A percentile compares a stretch with the other conserved stretches of the same genome.
These are phyloP conservation scores for Lyophyllum decastes DNA, from an alignment of 768 basidiomycete genomes.

Conservation along the genomic window DNA sequence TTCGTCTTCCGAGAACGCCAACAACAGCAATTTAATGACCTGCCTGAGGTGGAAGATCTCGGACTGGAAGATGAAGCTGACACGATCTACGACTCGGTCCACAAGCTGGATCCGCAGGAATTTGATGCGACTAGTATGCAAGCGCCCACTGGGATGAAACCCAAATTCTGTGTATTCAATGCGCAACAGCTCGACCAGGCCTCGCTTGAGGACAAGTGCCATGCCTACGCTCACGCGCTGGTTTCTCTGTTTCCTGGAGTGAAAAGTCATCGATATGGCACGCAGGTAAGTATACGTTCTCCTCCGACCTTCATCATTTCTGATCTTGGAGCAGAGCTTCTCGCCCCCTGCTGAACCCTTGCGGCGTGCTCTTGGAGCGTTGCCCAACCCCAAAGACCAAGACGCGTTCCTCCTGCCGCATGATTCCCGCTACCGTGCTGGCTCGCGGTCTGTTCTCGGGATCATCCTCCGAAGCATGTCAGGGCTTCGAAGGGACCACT, in stretches of 20 bases:
- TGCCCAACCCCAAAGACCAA: not conserved
- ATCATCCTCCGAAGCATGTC: not conserved
- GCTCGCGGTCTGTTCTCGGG: not conserved
- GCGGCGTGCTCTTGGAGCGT: not conserved
- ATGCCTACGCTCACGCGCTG: not conserved
- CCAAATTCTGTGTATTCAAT: too few relatives aligned
- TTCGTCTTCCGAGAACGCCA: not conserved
- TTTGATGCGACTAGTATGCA: too few relatives aligned
- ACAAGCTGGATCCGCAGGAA: not conserved
- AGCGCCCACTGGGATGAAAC: too few relatives aligned
- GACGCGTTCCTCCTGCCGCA: not conserved
- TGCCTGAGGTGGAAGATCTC: not conserved
- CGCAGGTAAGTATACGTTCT: not conserved
- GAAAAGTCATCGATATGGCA: not conserved
- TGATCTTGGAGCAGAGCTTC: not conserved
- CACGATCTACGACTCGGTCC: not conserved
- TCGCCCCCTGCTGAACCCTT: not conserved
- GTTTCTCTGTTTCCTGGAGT: not conserved
- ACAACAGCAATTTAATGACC: not conserved
- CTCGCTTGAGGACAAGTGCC: not conserved
- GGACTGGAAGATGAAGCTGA: not conserved
- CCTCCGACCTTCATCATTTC: not conserved
- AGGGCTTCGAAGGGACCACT: not conserved
- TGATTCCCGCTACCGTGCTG: not conserved
- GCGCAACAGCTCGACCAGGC: not conserved